Conservation (phyloP, 2,329 filamentous ascomycete species). For the Dothideomycetes sp. region DNA sequence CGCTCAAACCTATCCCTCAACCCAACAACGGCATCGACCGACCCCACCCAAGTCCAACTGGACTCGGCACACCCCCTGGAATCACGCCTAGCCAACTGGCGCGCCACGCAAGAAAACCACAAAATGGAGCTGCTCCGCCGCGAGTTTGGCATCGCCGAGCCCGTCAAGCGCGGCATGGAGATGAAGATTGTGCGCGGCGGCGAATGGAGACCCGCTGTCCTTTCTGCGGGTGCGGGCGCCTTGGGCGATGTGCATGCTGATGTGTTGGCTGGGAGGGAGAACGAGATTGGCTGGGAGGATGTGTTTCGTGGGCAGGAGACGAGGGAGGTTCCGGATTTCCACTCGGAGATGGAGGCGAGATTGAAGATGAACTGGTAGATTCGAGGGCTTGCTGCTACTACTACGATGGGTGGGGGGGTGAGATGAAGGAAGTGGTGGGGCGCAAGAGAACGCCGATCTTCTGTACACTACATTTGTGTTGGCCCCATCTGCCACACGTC, state of each 20-base stretch:
- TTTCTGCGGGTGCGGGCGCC: conserved; percentile 39
- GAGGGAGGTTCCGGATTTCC: conserved; percentile 59
- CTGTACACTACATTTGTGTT: too few species aligned
- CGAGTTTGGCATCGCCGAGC: conserved; percentile 85
- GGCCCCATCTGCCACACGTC: too few species aligned
- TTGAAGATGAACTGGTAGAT: conserved; percentile 59
- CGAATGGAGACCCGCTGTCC: conserved; percentile 64
- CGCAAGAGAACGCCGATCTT: too few species aligned
- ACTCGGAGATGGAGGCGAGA: conserved; percentile 90
- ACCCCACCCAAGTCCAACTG: conserved; percentile 18
- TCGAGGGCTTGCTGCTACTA: too few species aligned
- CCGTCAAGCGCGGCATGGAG: conserved; percentile 88
- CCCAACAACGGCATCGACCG: conserved; percentile 31
- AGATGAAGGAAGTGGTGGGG: too few species aligned
- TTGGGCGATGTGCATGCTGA: conserved; percentile 68
- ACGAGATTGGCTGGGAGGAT: conserved; percentile 82
- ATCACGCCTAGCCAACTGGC: conserved; percentile 79
- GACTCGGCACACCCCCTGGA: conserved; percentile 80
- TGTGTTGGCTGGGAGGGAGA: conserved; percentile 70
- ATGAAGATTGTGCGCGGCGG: conserved; percentile 73
- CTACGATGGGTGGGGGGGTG: too few species aligned
- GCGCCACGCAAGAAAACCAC: conserved; percentile 72
- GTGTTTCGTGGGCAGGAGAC: conserved; percentile 69
- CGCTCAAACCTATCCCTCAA: conserved; percentile 64
- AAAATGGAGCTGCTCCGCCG: conserved; percentile 84